These are phyloP conservation scores for Xylaria sp. DNA, from an alignment of 2,329 filamentous ascomycete genomes.

Conservation along the genomic window DNA sequence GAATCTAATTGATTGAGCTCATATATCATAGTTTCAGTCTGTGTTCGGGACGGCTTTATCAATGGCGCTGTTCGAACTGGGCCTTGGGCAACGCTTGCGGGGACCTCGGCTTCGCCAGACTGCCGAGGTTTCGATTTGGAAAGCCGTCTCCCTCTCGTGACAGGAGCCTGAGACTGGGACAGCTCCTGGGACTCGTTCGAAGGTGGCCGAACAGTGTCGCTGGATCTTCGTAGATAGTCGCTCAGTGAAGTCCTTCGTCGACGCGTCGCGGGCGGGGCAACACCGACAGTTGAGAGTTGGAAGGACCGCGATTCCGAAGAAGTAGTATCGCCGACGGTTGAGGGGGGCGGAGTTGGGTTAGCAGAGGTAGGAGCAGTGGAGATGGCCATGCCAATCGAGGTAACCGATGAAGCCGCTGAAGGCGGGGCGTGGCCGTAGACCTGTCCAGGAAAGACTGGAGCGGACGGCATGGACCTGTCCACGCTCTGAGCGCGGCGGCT, in stretches of 20 bases:
- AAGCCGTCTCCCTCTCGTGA: slow-evolving; percentile 37
- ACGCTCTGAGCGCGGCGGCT: slow-evolving; percentile 32
- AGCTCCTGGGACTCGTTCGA: slow-evolving; percentile 15
- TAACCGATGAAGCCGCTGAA: slow-evolving; percentile 43
- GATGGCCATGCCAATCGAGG: slow-evolving; percentile 43
- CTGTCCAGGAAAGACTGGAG: slow-evolving; percentile 23
- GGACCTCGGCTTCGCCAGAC: slow-evolving; percentile 23
- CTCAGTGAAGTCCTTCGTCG: slow-evolving; percentile 29
- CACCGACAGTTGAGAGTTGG: slow-evolving; percentile 1
- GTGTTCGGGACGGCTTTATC: slow-evolving; percentile 15
- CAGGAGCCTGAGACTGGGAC: slow-evolving; percentile 22
- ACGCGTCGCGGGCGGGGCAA: slow-evolving; percentile 3
- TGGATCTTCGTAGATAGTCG: slow-evolving; percentile 26
- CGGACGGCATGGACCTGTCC: slow-evolving; percentile 30
- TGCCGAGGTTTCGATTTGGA: slow-evolving; percentile 38
- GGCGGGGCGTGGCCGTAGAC: slow-evolving; percentile 35
- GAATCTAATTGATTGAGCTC: slow-evolving; percentile 28
- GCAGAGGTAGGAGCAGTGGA: slow-evolving; percentile 41
- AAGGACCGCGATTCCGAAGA: slow-evolving; percentile 10
- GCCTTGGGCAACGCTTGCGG: slow-evolving; percentile 20
- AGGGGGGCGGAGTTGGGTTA: slow-evolving; percentile 33
- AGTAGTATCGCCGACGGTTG: slow-evolving; percentile 24
- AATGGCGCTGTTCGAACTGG: slow-evolving; percentile 30
- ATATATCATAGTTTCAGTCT: slow-evolving; percentile 20
- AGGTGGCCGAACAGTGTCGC: slow-evolving; percentile 26